Base-by-base conservation (phyloP, 1,284 basidiomycete species). In the Malassezia furfur region DNA sequence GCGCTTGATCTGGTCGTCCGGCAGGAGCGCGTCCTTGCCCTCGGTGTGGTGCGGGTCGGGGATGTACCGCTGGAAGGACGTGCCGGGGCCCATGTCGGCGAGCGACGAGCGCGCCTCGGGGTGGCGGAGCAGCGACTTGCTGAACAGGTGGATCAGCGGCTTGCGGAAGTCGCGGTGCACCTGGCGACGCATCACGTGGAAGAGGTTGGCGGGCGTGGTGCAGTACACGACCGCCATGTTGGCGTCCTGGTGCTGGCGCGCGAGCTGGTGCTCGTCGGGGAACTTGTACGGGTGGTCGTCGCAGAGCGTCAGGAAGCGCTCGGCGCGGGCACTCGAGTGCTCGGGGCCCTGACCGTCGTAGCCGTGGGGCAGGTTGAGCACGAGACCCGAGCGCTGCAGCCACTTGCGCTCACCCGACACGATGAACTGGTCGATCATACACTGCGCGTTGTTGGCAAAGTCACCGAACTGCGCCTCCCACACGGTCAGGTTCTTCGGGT, bases 401-500 rank as follows among this genome's bases (percentile, higher is more conserved):
- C 94, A 98, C 77, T 99, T 99, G 66, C 91, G 81, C 79, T 99
- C 94, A 46, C 93, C 93, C 17, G 91, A 87, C 28, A 91, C 90
- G 62, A 99, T 88, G 79, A 96, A 99, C 77, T 99, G 93, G 77
- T 99, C 94, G 68, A 98, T 96, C 77, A 98, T 96, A 76, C 85
- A 87, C 78, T 96, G 93, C 4, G 93, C 93, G 48, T 71, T 74
- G 69, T 73, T 74, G 62, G 71, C 71, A 76, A 96, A 98, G 77
- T 98, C 94, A 76, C 93, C 93, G 70, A 98, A 96, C 76, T 96
- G 91, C 17, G 77, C 94, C 77, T 98, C 94, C 94, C 94, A 99
- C 72, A 99, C 86, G 21, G 91, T 91, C 63, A 99, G 80, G 48
- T 85, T 81, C 74, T 91, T 85, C 28, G 94, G 94, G 37, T 90